Percentiles rank a stretch among this genome's conserved stretches.
These are phyloP conservation scores for Mycena chlorophos DNA, from an alignment of 768 basidiomycete species.

Conservation along the genomic window DNA sequence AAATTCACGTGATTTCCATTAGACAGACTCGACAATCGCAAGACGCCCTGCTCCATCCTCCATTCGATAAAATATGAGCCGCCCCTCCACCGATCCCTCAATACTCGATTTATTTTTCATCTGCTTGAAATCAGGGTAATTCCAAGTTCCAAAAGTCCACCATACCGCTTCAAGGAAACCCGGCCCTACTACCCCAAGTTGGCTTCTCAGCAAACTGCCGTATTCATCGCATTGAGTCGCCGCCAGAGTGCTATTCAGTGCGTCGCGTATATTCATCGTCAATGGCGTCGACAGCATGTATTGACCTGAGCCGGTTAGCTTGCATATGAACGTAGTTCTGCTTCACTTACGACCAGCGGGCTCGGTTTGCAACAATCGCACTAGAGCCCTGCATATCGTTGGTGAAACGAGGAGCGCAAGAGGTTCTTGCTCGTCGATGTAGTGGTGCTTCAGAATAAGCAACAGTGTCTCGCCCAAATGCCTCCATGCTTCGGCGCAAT, in stretches of 20 bases:
- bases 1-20: neutral
- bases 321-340: neutral
- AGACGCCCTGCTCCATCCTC: conserved; percentile 7
- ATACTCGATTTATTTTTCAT: neutral
- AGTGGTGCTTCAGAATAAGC: conserved; percentile 47
- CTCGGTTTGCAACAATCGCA: conserved; percentile 35
- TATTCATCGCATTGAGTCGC: conserved; percentile 25
- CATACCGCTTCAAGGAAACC: conserved; percentile 24
- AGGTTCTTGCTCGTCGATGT: conserved; percentile 48
- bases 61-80: conserved; percentile 17
- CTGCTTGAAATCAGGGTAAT: neutral
- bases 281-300: conserved; percentile 48
- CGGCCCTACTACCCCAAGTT: conserved; percentile 28
- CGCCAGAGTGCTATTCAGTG: conserved; percentile 35
- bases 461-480: conserved; percentile 51
- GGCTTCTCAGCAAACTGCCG: conserved; percentile 29
- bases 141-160: neutral
- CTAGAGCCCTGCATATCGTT: conserved; percentile 51
- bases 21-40: conserved; percentile 4
- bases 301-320: conserved; percentile 20
- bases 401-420: conserved; percentile 52
- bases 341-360: conserved; percentile 28
- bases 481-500: conserved; percentile 53
- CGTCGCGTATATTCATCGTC: conserved; percentile 44
- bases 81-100: conserved; percentile 3